A percentile compares a stretch with the other conserved stretches of the same genome.
These are phyloP conservation scores for Microbotryum intermedium DNA, from an alignment of 1,284 basidiomycete species.

Conservation along the genomic window DNA sequence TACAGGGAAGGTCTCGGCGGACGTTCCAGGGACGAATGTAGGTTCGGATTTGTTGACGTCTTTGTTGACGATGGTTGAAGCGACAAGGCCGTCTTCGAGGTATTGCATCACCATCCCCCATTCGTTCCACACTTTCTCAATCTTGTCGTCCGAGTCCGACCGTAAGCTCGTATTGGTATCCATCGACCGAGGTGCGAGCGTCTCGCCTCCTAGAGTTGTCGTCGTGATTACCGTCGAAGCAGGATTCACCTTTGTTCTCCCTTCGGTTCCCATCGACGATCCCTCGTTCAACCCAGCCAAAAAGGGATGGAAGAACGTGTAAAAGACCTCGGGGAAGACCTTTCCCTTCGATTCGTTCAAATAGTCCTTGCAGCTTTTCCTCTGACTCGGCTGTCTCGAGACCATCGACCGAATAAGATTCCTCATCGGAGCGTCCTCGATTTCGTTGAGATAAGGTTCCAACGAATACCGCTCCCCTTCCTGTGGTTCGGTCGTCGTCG, in stretches of 20 bases:
- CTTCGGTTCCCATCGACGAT: not conserved
- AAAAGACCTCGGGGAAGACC: constrained; percentile 86
- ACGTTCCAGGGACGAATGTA: too few species aligned
- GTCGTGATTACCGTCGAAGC: too few species aligned
- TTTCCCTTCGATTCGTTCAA: constrained; percentile 65
- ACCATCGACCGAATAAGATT: constrained; percentile 84
- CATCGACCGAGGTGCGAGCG: too few species aligned
- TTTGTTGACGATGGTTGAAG: not conserved
- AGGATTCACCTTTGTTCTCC: not conserved
- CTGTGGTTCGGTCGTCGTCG: too few species aligned
- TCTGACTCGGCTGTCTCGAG: constrained; percentile 60
- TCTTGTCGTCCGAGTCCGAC: constrained; percentile 65
- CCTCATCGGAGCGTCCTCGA: constrained; percentile 72
- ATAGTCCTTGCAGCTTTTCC: constrained; percentile 77
- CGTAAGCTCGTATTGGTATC: constrained; percentile 41
- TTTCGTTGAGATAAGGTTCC: constrained; percentile 60
- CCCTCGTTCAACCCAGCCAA: constrained; percentile 55
- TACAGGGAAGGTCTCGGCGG: constrained; percentile 50
- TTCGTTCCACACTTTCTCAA: constrained; percentile 70
- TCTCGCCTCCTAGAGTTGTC: too few species aligned
- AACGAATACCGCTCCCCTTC: constrained; percentile 56
- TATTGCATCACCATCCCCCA: constrained; percentile 68
- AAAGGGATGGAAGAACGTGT: constrained; percentile 87
- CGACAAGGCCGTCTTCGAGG: constrained; percentile 47
- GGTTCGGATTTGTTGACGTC: not conserved